Base-by-base conservation (phyloP, 352 stramenopile species). In the Phytophthora podocarpi region DNA sequence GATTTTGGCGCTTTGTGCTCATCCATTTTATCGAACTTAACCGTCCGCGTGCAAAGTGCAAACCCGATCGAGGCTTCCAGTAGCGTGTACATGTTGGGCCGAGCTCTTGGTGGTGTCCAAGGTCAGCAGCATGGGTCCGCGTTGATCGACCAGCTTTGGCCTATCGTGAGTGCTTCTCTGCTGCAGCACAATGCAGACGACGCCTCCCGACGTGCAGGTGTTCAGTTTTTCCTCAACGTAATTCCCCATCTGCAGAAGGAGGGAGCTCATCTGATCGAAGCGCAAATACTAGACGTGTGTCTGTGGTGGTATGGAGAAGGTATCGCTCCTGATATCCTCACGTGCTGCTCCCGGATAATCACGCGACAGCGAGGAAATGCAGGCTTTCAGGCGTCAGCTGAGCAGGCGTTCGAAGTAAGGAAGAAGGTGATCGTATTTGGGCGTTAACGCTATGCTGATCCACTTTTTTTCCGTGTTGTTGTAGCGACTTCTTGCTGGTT, bases 1-100 rank as follows among this genome's bases (percentile, higher is more conserved):
- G 82, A 87, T 36, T 87, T 91, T 35, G 57, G 41, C 5, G 18
- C 52, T 9, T 77, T 89, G 28, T 91, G 82, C 49, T 84, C 80
- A 28, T 70, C 65, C 8, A 48, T 84, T 30, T 52, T 91, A 34
- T 72, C 73, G 8, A 59, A 35, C 9, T 18, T 79, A 31, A 78
- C 61, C 3, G 18, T 67, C 23, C 45, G 40, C 15, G 72, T 79
- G 1, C 67, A 76, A 55, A 82, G 67, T 53, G 31, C 36, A 34
- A 69, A 59, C n/a, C 26, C 67, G 27, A 37, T 21, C 0, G 68
- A 82, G 20, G 68, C 58, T 24, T 69, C 64, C 4, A 60, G 37
- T 28, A 71, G 61, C 7, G 55, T 88, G 1, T 72, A 73, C 28
- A 55, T 90, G 16, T 61, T 90, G n/a, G 72, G 80, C 15, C 74